Evolutionary conservation across 1,284 basidiomycete genomes (phyloP).

Genomic region (Mrakiaceae sp.): DNA sequence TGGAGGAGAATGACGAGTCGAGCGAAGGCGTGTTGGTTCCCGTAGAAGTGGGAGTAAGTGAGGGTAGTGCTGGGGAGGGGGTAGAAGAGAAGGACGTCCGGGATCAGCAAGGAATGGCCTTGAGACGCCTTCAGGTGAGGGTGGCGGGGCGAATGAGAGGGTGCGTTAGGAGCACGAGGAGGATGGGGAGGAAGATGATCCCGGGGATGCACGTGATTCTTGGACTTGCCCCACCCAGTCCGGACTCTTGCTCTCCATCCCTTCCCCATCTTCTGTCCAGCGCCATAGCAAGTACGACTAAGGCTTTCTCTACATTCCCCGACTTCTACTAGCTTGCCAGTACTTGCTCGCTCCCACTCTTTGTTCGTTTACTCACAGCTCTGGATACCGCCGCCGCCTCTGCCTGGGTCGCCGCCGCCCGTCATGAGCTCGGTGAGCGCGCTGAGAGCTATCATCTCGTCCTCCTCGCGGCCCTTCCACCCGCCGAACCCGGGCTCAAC

Average conservation of each 20-base stretch:
- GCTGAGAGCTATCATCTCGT: constrained; percentile 4
- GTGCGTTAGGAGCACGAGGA: background rate
- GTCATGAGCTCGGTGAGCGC: constrained; percentile 9
- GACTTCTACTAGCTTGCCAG: no score
- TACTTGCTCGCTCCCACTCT: no score
- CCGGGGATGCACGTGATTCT: background rate
- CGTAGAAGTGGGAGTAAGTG: background rate
- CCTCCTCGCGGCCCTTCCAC: background rate
- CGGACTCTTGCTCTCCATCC: background rate
- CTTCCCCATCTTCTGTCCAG: background rate
- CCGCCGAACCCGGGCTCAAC: no score
- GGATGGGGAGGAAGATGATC: background rate
- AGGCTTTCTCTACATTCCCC: no score
- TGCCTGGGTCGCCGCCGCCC: background rate
- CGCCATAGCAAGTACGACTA: no score
- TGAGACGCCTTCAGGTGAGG: no score
- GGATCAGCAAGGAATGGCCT: no score
- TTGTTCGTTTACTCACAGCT: background rate
- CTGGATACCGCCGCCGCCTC: background rate
- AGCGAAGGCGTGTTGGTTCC: background rate
- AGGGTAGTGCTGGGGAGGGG: background rate
- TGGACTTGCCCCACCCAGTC: background rate
- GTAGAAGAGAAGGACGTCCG: no score
- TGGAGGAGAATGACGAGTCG: background rate
- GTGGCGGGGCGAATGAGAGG: background rate